A percentile compares a stretch with the other conserved stretches of the same genome.
Conservation (phyloP, 1,139 yeast species). For the Geotrichum restrictum region DNA sequence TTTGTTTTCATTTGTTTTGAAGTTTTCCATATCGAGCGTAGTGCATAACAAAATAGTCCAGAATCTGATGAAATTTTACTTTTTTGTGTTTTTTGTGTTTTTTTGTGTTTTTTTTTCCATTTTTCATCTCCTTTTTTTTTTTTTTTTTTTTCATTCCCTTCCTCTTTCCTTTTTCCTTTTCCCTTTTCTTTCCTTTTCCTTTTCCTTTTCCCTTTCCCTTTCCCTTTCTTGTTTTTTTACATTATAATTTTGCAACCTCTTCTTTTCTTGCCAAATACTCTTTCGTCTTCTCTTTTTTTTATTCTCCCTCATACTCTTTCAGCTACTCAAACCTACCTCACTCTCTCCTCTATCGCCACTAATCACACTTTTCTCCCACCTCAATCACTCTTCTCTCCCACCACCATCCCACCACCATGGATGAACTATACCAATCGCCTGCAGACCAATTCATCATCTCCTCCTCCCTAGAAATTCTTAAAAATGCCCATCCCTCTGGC, state of each 20-base stretch:
- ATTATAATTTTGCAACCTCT: no score
- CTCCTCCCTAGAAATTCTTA: slow-evolving; percentile 26
- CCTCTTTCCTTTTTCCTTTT: not conserved
- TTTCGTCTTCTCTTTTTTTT: not conserved
- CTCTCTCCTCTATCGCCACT: not conserved
- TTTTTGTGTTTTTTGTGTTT: not conserved
- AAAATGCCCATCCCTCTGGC: slow-evolving; percentile 29
- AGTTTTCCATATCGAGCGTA: no score
- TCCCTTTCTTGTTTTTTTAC: not conserved
- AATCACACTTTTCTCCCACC: not conserved
- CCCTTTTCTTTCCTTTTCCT: not conserved
- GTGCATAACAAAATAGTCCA: no score
- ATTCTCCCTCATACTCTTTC: not conserved
- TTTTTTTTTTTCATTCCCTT: not conserved
- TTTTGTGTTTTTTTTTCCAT: not conserved
- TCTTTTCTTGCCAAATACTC: not conserved
- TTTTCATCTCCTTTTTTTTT: slow-evolving; percentile 1
- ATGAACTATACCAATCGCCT: slow-evolving; percentile 6
- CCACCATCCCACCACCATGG: not conserved
- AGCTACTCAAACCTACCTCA: not conserved
- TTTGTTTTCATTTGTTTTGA: no score
- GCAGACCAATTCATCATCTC: slow-evolving; percentile 5
- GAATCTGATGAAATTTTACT: no score
- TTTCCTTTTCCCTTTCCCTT: not conserved
- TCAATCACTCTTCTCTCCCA: not conserved